Percentiles rank a stretch among this genome's conserved stretches.
Conservation (phyloP, 2,329 filamentous ascomycete species). For the Colletotrichum lupini region DNA sequence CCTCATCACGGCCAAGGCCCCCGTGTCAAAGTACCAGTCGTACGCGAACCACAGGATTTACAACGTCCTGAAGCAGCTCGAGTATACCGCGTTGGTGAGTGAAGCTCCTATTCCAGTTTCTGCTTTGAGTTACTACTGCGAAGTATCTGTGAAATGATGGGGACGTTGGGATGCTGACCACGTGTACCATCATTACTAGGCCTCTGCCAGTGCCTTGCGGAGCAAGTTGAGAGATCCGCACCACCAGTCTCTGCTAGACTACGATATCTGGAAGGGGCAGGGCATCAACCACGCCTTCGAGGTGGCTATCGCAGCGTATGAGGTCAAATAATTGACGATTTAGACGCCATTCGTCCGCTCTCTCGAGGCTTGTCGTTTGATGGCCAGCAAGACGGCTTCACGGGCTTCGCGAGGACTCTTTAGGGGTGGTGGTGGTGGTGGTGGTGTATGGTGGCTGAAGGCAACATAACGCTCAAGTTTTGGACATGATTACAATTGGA, state of each 20-base stretch:
- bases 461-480: too few relatives aligned
- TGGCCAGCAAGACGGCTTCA: too few relatives aligned
- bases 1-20: constrained; percentile 12
- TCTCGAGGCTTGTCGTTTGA: not conserved
- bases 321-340: not conserved
- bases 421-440: too few relatives aligned
- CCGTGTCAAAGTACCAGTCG: constrained; percentile 10
- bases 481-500: too few relatives aligned
- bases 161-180: not conserved
- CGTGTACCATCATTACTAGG: not conserved
- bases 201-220: not conserved
- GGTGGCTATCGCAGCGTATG: not conserved
- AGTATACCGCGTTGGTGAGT: not conserved
- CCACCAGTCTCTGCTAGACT: not conserved
- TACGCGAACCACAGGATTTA: constrained; percentile 28
- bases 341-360: not conserved
- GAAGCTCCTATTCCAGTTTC: not conserved
- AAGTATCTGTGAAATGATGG: not conserved
- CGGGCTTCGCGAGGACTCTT: too few relatives aligned
- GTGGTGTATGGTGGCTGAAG: too few relatives aligned
- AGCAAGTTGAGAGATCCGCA: not conserved
- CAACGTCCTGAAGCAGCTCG: constrained; percentile 16
- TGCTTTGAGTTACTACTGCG: not conserved
- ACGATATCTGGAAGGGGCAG: not conserved
- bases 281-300: not conserved